Percentiles rank a stretch among this genome's conserved stretches.
These are phyloP conservation scores for Candida koratica DNA, from an alignment of 805 yeast genomes.

Conservation along the genomic window DNA sequence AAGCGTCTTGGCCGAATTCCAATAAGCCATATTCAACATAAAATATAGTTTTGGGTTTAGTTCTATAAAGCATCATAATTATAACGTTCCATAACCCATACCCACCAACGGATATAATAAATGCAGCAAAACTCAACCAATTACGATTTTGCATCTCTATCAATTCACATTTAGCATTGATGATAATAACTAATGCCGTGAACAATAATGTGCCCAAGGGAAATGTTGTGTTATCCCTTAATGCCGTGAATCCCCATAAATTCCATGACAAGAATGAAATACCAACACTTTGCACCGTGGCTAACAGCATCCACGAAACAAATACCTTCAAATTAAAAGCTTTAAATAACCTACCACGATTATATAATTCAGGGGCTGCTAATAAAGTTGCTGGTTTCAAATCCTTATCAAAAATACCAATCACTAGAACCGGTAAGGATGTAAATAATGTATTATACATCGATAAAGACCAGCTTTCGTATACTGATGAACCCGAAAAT, in stretches of 20 bases:
- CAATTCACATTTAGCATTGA: slow-evolving; percentile 74
- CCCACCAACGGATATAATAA: slow-evolving; percentile 72
- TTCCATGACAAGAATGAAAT: slow-evolving; percentile 63
- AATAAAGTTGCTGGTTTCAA: slow-evolving; percentile 80
- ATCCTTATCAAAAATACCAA: slow-evolving; percentile 96
- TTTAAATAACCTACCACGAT: slow-evolving; percentile 68
- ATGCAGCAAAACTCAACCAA: slow-evolving; percentile 62
- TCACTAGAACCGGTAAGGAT: slow-evolving; percentile 81
- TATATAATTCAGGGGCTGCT: slow-evolving; percentile 87
- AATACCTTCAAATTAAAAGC: slow-evolving; percentile 72
- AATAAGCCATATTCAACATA: slow-evolving; percentile 69
- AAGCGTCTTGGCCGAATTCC: slow-evolving; percentile 73
- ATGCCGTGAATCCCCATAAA: slow-evolving; percentile 67
- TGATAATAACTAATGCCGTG: slow-evolving; percentile 65
- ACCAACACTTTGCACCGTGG: slow-evolving; percentile 67
- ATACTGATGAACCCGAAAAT: slow-evolving; percentile 89
- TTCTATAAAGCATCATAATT: slow-evolving; percentile 63
- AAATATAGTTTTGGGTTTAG: slow-evolving; percentile 53
- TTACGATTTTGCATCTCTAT: slow-evolving; percentile 77
- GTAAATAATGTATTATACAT: slow-evolving; percentile 97
- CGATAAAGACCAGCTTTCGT: slow-evolving; percentile 93
- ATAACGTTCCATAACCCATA: slow-evolving; percentile 82
- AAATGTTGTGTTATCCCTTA: slow-evolving; percentile 70
- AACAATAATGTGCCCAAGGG: slow-evolving; percentile 78
- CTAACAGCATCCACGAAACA: slow-evolving; percentile 72